phyloP scores from a whole-genome alignment of 495 filamentous ascomycete species.

The Daldinia loculata region DNA sequence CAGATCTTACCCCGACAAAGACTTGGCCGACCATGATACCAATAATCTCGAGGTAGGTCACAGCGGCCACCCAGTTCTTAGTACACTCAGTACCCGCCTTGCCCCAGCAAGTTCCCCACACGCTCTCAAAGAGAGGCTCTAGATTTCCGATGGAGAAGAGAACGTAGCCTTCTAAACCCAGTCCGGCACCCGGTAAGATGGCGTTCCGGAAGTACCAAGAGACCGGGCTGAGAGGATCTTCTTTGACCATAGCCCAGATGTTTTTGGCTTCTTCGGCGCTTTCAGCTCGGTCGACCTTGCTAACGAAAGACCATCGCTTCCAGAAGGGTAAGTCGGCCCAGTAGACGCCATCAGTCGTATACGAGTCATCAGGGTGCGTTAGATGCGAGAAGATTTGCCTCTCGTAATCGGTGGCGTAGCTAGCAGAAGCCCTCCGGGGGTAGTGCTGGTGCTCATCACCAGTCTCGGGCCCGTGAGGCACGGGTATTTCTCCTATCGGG shows the following conservation, averaged over 20 bases:
- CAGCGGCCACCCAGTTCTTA: conserved; percentile 74
- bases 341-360: conserved; percentile 80
- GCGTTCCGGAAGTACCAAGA: conserved; percentile 87
- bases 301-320: conserved; percentile 76
- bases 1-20: conserved; percentile 66
- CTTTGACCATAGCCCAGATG: conserved; percentile 81
- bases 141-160: conserved; percentile 94
- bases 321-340: conserved; percentile 82
- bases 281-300: conserved; percentile 71
- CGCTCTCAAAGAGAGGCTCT: conserved; percentile 73
- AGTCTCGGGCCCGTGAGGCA: conserved; percentile 59
- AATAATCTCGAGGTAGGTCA: conserved; percentile 85
- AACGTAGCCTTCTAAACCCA: conserved; percentile 90
- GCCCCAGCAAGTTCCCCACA: conserved; percentile 80
- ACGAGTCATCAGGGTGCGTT: conserved; percentile 83
- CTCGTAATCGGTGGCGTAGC: conserved; percentile 63
- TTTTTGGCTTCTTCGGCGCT: conserved; percentile 65
- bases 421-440: conserved; percentile 53
- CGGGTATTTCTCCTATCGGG: conserved; percentile 53
- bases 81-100: conserved; percentile 67
- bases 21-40: conserved; percentile 92
- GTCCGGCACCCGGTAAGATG: conserved; percentile 86
- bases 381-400: conserved; percentile 75
- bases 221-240: conserved; percentile 79
- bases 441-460: conserved; percentile 53